Evolutionary conservation across 176 grass and related monocot genomes (phyloP), one percentile per base, ranked within the genome.

Genomic region (Dendrocalamus sinicus): DNA sequence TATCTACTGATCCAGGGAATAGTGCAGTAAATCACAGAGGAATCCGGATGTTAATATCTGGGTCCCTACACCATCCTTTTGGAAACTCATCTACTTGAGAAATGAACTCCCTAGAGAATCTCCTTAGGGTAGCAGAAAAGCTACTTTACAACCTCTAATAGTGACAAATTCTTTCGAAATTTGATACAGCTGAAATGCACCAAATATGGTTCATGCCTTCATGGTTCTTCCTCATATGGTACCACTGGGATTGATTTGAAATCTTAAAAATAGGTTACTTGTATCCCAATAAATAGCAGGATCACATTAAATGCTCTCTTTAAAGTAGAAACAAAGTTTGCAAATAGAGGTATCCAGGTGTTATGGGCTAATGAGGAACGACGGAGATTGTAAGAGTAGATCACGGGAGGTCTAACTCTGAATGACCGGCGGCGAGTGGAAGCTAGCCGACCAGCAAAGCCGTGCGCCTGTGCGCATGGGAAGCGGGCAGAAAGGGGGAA

Each of bases 91-190:
- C 59, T 46, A 64, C 5, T 12, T 74, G 10, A 45, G 75, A 80
- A 60, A 19, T 70, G 67, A 84, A 45, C 22, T 78, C 52, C 17
- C 11, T 39, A 80, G 44, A 45, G 39, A 76, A 76, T 69, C 37
- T 81, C 51, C 51, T 58, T 67, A 82, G 5, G 55, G 55, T 47
- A 76, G 58, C 45, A 82, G 16, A 66, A 83, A 73, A 85, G 12
- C 11, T 64, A 69, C 30, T 54, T 79, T 17, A 83, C 44, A 57
- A 51, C 1, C 14, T 67, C 37, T 58, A 41, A 69, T 44, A 1
- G 28, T 57, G 83, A 40, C 26, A 51, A 53, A 41, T 52, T 17
- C 6, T 76, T 83, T 73, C 16, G 37, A 79, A 74, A 52, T 19
- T 15, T 60, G 17, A 75, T 68, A 68, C 11, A 80, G 76, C 39